phyloP scores from a whole-genome alignment of 2,329 filamentous ascomycete species.

The Microascus cirrosus region DNA sequence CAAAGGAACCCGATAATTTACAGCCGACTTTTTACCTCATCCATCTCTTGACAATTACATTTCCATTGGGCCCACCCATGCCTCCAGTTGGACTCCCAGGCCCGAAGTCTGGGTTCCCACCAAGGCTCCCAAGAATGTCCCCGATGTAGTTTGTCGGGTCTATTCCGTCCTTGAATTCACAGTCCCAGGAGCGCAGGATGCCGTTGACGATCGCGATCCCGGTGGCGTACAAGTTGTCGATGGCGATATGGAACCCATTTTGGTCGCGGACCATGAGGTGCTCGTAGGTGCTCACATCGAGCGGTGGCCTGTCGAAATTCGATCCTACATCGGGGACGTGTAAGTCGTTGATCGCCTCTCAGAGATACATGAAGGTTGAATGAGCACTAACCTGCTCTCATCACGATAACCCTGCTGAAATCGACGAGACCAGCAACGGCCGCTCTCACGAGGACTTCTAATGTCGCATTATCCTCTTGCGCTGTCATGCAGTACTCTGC shows the following conservation, averaged over 20 bases:
- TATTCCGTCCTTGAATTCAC: slow-evolving; percentile 45
- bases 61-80: background rate
- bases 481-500: slow-evolving; percentile 60
- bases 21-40: too few relatives aligned
- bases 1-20: background rate
- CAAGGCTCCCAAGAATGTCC: slow-evolving; percentile 59
- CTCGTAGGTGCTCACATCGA: slow-evolving; percentile 39
- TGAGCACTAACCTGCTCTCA: slow-evolving; percentile 41
- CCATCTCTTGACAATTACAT: background rate
- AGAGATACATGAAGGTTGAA: too few relatives aligned
- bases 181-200: slow-evolving; percentile 50
- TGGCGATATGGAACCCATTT: slow-evolving; percentile 51
- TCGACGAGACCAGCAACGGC: slow-evolving; percentile 47
- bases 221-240: slow-evolving; percentile 55
- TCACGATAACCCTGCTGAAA: slow-evolving; percentile 55
- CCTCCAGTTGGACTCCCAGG: background rate
- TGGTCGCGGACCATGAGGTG: slow-evolving; percentile 51
- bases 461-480: slow-evolving; percentile 61
- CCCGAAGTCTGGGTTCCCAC: slow-evolving; percentile 21
- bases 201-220: slow-evolving; percentile 55
- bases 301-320: slow-evolving; percentile 61
- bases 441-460: slow-evolving; percentile 53
- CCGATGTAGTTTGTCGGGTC: slow-evolving; percentile 54
- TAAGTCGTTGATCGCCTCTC: background rate
- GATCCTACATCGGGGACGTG: slow-evolving; percentile 28